Conservation (phyloP, 2,329 filamentous ascomycete species). For the Epichloe uncinata region DNA sequence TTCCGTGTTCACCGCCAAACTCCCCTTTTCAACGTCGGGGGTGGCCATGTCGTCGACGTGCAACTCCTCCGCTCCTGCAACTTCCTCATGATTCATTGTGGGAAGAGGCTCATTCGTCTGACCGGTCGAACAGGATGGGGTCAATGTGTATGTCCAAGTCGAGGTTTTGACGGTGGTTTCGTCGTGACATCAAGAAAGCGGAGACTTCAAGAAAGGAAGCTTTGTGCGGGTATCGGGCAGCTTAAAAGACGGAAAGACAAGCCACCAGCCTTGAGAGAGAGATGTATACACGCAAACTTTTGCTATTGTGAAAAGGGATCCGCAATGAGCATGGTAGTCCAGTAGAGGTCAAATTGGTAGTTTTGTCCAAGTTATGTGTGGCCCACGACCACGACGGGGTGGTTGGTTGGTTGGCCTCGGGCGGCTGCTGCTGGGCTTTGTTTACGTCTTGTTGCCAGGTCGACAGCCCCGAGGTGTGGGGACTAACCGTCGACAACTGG, state of each 20-base stretch:
- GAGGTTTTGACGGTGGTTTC: conserved; percentile 19
- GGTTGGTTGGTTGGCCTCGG: conserved; percentile 19
- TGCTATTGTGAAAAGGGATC: background rate
- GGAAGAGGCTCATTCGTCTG: conserved; percentile 6
- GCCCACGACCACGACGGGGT: conserved; percentile 8
- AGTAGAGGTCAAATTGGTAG: background rate
- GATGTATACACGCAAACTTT: background rate
- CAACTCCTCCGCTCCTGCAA: background rate
- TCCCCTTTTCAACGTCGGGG: background rate
- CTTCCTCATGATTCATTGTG: conserved; percentile 4
- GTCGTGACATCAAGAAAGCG: conserved; percentile 12
- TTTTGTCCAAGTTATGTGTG: conserved; percentile 11
- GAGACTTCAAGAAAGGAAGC: background rate
- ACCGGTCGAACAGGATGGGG: conserved; percentile 27
- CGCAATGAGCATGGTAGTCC: background rate
- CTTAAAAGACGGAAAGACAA: background rate
- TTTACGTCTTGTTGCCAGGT: conserved; percentile 23
- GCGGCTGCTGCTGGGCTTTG: conserved; percentile 13
- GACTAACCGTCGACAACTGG: background rate
- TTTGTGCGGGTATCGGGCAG: background rate
- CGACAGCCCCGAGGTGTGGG: conserved; percentile 10
- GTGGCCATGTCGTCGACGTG: background rate
- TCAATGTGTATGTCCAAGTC: conserved; percentile 38
- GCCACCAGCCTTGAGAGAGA: background rate
- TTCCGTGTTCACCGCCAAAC: background rate